A percentile compares a stretch with the other conserved stretches of the same genome.
Conservation (phyloP, 2,329 filamentous ascomycete species). For the Orbilia ellipsospora region DNA sequence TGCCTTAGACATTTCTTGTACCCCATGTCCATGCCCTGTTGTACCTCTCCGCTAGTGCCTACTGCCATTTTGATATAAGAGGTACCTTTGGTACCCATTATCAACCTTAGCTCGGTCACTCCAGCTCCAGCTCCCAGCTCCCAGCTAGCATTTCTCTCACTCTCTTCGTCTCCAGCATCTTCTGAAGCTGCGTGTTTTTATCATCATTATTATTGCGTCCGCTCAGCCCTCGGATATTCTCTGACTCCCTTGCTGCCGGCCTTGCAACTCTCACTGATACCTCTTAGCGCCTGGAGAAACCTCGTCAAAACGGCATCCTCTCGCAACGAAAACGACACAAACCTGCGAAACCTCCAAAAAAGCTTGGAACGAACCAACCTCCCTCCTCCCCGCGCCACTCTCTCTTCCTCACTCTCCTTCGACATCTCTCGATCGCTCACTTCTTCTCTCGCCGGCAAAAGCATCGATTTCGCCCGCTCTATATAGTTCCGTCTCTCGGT, state of each 20-base stretch:
- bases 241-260: not conserved
- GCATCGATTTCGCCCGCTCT: not conserved
- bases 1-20: no score
- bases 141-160: not conserved
- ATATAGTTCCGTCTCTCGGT: not conserved
- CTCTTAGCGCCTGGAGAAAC: constrained; percentile 40
- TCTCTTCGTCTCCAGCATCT: not conserved
- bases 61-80: no score
- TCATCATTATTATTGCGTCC: not conserved
- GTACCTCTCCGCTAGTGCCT: no score
- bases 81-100: not conserved
- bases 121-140: constrained; percentile 1
- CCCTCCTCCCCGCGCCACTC: constrained; percentile 19
- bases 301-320: constrained; percentile 27
- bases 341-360: constrained; percentile 24
- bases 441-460: no score
- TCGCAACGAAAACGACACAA: constrained; percentile 21
- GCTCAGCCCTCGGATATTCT: constrained; percentile 6
- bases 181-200: no score
- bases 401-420: not conserved
- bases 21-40: no score
- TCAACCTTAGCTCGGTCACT: not conserved
- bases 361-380: constrained; percentile 31
- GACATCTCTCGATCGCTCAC: not conserved
- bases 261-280: constrained; percentile 23